phyloP scores from a whole-genome alignment of 2,329 filamentous ascomycete species.

The Aureobasidium leucospermi region DNA sequence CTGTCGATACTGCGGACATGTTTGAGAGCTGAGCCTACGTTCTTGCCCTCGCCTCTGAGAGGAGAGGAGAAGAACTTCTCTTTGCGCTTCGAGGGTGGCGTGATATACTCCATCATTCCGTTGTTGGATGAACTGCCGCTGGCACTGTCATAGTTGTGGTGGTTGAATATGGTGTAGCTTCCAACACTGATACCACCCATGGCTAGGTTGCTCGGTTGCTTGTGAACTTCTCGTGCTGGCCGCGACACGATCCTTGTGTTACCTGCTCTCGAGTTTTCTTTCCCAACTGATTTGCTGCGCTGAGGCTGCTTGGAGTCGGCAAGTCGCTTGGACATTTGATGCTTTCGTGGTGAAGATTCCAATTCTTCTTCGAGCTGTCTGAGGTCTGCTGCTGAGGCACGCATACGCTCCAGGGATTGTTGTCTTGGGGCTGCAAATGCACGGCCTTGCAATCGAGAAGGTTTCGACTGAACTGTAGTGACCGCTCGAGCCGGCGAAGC shows the following conservation, averaged over 20 bases:
- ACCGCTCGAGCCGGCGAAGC: neutral
- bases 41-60: neutral
- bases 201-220: constrained; percentile 14
- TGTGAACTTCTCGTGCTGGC: constrained; percentile 10
- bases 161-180: constrained; percentile 16
- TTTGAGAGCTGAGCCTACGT: constrained; percentile 1
- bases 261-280: neutral
- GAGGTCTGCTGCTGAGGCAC: constrained; percentile 34
- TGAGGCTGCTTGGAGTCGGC: constrained; percentile 5
- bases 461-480: constrained; percentile 25
- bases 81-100: constrained; percentile 22
- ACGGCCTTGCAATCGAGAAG: constrained; percentile 41
- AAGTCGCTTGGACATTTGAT: constrained; percentile 13
- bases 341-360: constrained; percentile 39
- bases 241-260: constrained; percentile 17
- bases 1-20: constrained; percentile 13
- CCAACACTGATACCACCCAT: constrained; percentile 16
- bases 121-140: constrained; percentile 12
- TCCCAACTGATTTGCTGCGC: neutral
- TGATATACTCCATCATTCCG: constrained; percentile 18
- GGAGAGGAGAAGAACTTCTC: constrained; percentile 16
- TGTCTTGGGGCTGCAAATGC: constrained; percentile 46
- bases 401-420: constrained; percentile 42
- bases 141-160: constrained; percentile 10
- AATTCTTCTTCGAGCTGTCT: constrained; percentile 34